Evolutionary conservation across 1,139 yeast species (phyloP).

Genomic region (Debaryomyces singareniensis): DNA sequence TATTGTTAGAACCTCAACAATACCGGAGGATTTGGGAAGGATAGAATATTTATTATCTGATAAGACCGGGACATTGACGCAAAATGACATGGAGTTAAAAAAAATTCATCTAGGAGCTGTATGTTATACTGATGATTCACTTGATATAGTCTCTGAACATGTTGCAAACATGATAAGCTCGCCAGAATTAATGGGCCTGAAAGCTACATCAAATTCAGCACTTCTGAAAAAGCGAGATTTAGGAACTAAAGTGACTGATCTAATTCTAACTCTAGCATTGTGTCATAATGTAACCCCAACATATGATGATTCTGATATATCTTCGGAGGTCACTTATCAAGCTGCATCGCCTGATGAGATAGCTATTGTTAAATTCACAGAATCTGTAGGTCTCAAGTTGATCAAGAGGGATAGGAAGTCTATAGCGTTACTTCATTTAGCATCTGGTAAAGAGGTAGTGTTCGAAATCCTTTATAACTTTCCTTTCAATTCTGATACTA

Average conservation of each 20-base stretch:
- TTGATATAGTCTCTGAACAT: constrained; percentile 80
- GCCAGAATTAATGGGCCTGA: constrained; percentile 14
- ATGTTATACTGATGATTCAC: constrained; percentile 84
- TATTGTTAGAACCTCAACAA: constrained; percentile 92
- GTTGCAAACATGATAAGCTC: constrained; percentile 39
- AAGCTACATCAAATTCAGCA: constrained; percentile 9
- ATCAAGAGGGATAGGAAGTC: constrained; percentile 76
- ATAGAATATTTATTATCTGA: constrained; percentile 89
- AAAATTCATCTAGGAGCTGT: constrained; percentile 90
- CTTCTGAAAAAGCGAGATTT: constrained; percentile 47
- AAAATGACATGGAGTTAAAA: constrained; percentile 95
- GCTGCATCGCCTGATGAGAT: constrained; percentile 99
- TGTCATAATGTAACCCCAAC: constrained; percentile 87
- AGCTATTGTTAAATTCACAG: constrained; percentile 92
- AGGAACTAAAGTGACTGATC: constrained; percentile 69
- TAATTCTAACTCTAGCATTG: constrained; percentile 74
- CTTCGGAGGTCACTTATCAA: constrained; percentile 57
- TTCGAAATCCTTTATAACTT: constrained; percentile 76
- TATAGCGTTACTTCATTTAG: constrained; percentile 59
- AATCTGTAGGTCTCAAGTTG: constrained; percentile 73
- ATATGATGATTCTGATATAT: constrained; percentile 12
- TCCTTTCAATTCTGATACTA: constrained; percentile 93
- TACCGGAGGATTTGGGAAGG: constrained; percentile 96
- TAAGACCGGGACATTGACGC: constrained; percentile 96
- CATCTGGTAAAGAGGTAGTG: constrained; percentile 45